A percentile compares a stretch with the other conserved stretches of the same genome.
Evolutionary conservation across 768 basidiomycete genomes (phyloP).

Genomic region (Clitopilus passeckerianus): DNA sequence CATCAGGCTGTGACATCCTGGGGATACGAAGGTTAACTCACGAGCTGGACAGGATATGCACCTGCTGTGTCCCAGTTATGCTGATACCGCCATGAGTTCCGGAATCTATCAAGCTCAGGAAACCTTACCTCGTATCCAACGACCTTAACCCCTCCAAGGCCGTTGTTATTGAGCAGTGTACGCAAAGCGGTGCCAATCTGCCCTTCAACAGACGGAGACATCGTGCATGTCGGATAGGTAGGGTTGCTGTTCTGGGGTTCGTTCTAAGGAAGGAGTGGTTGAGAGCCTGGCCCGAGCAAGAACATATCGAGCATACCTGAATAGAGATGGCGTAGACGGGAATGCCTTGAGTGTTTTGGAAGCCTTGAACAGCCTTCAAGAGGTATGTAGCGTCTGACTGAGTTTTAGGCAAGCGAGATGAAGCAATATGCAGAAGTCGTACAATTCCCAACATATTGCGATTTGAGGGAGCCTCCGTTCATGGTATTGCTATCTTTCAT

Average conservation of each 20-base stretch:
- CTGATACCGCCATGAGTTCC: conserved; percentile 25
- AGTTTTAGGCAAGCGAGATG: neutral
- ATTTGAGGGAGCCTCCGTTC: conserved; percentile 58
- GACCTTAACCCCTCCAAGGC: conserved; percentile 53
- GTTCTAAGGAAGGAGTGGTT: conserved; percentile 21
- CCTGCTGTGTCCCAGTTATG: conserved; percentile 74
- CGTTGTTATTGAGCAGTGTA: conserved; percentile 56
- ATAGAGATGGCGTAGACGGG: conserved; percentile 59
- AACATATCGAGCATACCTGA: conserved; percentile 21
- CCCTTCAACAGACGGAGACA: conserved; percentile 53
- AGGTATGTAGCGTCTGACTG: conserved; percentile 65
- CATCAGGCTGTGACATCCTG: neutral
- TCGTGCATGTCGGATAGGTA: conserved; percentile 61
- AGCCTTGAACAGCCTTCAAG: conserved; percentile 67
- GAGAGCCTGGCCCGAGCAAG: neutral
- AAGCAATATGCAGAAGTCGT: conserved; percentile 13
- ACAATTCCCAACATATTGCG: conserved; percentile 46
- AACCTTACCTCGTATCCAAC: conserved; percentile 36
- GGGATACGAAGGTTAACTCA: neutral
- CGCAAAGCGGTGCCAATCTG: conserved; percentile 53
- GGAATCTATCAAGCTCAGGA: neutral
- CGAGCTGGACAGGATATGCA: conserved; percentile 55
- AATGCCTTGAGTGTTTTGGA: conserved; percentile 50
- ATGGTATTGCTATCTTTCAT: conserved; percentile 68
- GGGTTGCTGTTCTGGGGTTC: conserved; percentile 55